phyloP scores from a whole-genome alignment of 2,329 filamentous ascomycete species.

The Fusarium protoensiforme region DNA sequence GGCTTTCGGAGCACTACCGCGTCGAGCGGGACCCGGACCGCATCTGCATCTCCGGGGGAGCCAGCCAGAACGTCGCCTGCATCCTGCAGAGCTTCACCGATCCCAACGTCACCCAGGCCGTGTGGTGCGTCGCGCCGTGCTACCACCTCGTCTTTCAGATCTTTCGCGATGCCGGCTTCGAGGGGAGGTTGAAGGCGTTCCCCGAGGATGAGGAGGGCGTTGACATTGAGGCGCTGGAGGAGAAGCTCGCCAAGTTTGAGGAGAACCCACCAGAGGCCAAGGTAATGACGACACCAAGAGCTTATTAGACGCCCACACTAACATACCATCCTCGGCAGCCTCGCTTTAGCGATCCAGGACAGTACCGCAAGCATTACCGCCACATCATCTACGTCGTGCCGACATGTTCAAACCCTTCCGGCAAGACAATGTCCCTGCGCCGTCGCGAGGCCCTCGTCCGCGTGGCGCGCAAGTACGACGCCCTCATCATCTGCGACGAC shows the following conservation, averaged over 20 bases:
- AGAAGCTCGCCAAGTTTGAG: conserved; percentile 45
- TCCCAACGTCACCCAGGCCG: conserved; percentile 75
- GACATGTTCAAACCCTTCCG: conserved; percentile 89
- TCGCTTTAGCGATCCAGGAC: conserved; percentile 64
- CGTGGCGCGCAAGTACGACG: conserved; percentile 83
- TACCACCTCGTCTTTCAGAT: conserved; percentile 90
- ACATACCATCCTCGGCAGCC: conserved; percentile 39
- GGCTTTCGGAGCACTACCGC: conserved; percentile 74
- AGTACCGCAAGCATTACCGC: conserved; percentile 81
- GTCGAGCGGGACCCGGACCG: conserved; percentile 60
- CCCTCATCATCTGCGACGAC: conserved; percentile 88
- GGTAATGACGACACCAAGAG: not conserved
- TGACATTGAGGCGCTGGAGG: conserved; percentile 66
- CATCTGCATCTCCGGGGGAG: conserved; percentile 86
- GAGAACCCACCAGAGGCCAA: conserved; percentile 28
- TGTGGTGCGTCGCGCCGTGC: conserved; percentile 85
- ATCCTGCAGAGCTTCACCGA: conserved; percentile 85
- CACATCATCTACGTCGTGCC: conserved; percentile 91
- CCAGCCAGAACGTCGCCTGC: conserved; percentile 83
- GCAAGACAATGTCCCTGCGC: conserved; percentile 79
- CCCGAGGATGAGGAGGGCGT: conserved; percentile 84
- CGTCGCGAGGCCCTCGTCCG: conserved; percentile 76
- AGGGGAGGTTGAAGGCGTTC: conserved; percentile 72
- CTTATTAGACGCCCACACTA: not conserved
- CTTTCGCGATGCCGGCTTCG: conserved; percentile 83